Base-by-base conservation (phyloP, 257 asterid species). In the Jaltomata sinuosa region DNA sequence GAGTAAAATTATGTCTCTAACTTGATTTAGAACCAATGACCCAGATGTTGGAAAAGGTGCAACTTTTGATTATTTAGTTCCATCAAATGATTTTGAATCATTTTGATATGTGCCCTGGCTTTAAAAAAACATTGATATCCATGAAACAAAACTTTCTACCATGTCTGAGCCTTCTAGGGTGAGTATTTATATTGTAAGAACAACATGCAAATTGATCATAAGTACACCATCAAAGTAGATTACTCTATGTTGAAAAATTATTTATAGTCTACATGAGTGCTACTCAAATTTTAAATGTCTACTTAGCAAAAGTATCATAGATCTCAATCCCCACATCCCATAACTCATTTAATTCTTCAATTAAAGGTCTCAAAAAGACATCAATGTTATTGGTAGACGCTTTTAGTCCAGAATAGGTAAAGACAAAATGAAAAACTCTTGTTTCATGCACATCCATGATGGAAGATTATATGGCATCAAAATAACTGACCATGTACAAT, bases 241-340 rank as follows among this genome's bases (percentile, higher is more conserved):
- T 80, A 12, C n/a, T 82, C 16, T 85, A 85, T 14, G 52, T 67
- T 2, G 29, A 67, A 55, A 85, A 85, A 40, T 85, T 82, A 34
- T 55, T 80, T 0, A 68, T 85, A 1, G 62, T 85, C 72, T 81
- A 65, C 31, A 85, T 19, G 29, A 80, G 34, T 27, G 57, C 31
- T 5, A 59, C 84, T 8, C 61, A 11, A 36, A 80, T 34, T 12
- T 32, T n/a, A 52, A 78, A 79, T 16, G 36, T 79, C 42, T 32
- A 6, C 15, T 62, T 34, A 8, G 14, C 3, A 3, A 31, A 18
- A 2, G 55, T 9, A 55, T 85, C 84, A 52, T 67, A 85, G 9
- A 84, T 65, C 6, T 40, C 19, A 7, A 21, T 57, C 5, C 81
- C 80, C 11, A 81, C n/a, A 3, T n/a, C n/a, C n/a, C n/a, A n/a